phyloP scores from a whole-genome alignment of 2,329 filamentous ascomycete species.

The Nannizziopsis barbatae region DNA sequence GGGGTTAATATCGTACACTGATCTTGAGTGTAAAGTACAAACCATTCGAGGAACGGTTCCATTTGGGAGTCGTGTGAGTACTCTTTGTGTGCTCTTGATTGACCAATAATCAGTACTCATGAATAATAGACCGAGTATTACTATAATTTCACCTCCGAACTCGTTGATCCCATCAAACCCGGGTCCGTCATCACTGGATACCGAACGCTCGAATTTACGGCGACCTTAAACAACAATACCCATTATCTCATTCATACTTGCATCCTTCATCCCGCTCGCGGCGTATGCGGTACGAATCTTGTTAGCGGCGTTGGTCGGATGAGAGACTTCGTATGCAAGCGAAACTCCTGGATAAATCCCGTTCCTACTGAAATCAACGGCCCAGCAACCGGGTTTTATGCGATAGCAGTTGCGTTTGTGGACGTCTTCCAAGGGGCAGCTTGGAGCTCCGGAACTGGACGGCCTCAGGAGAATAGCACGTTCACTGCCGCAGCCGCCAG shows the following conservation, averaged over 20 bases:
- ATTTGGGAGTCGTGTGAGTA: slow-evolving; percentile 3
- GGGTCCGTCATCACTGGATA: background rate
- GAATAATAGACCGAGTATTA: background rate
- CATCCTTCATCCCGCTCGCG: slow-evolving; percentile 4
- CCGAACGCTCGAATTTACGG: background rate
- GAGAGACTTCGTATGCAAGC: slow-evolving; percentile 6
- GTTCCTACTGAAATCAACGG: slow-evolving; percentile 3
- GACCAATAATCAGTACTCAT: background rate
- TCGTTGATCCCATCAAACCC: slow-evolving; percentile 1
- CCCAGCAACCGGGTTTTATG: slow-evolving; percentile 3
- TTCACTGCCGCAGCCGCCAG: slow-evolving; percentile 3
- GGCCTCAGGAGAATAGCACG: slow-evolving; percentile 5
- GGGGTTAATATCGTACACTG: background rate
- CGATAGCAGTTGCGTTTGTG: slow-evolving; percentile 5
- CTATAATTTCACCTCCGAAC: slow-evolving; percentile 6
- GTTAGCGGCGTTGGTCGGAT: slow-evolving; percentile 1
- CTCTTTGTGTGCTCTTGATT: background rate
- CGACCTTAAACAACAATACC: slow-evolving; percentile 7
- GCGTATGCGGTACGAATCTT: slow-evolving; percentile 2
- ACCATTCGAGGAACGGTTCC: background rate
- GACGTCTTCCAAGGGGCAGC: slow-evolving; percentile 5
- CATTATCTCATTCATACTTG: slow-evolving; percentile 7
- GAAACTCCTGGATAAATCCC: slow-evolving; percentile 6
- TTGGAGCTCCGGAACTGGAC: background rate
- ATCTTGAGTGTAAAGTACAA: slow-evolving; percentile 4